phyloP scores from a whole-genome alignment of 148 eudicot genomes.

The Amaranthus hypochondriacus region DNA sequence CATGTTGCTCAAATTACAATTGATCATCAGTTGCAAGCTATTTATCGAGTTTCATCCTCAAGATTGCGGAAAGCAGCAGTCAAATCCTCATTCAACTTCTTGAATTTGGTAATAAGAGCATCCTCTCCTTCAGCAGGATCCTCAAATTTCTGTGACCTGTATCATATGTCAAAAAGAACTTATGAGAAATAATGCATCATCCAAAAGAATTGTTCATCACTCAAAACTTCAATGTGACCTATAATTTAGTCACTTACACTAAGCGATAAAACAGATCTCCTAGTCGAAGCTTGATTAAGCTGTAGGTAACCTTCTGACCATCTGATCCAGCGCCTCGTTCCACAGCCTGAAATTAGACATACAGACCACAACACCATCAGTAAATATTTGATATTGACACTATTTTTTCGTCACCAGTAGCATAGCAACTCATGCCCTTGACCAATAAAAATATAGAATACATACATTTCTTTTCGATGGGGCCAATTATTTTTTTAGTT shows the following conservation, averaged over 20 bases:
- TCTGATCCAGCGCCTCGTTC: slow-evolving; percentile 95
- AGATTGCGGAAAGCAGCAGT: slow-evolving; percentile 81
- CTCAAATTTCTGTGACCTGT: slow-evolving; percentile 91
- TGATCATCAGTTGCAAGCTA: neutral
- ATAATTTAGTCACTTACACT: slow-evolving; percentile 56
- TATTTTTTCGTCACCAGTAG: too few relatives aligned
- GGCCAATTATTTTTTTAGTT: too few relatives aligned
- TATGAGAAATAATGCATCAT: neutral
- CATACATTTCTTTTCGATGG: too few relatives aligned
- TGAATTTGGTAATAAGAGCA: slow-evolving; percentile 61
- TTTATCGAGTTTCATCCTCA: slow-evolving; percentile 82
- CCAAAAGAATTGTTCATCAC: neutral
- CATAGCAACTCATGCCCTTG: too few relatives aligned
- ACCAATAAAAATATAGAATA: too few relatives aligned
- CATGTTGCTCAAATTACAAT: slow-evolving; percentile 10
- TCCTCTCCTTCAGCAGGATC: slow-evolving; percentile 95
- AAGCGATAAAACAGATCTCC: slow-evolving; percentile 88
- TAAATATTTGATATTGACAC: neutral
- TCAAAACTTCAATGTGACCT: neutral
- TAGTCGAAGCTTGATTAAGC: slow-evolving; percentile 72
- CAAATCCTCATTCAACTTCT: slow-evolving; percentile 73
- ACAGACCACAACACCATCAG: slow-evolving; percentile 1
- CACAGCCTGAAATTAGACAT: slow-evolving; percentile 53
- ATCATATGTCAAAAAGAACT: neutral
- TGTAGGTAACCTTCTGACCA: slow-evolving; percentile 76